A percentile compares a stretch with the other conserved stretches of the same genome.
phyloP scores from a whole-genome alignment of 2,329 filamentous ascomycete species.

The Pyricularia pennisetigena region DNA sequence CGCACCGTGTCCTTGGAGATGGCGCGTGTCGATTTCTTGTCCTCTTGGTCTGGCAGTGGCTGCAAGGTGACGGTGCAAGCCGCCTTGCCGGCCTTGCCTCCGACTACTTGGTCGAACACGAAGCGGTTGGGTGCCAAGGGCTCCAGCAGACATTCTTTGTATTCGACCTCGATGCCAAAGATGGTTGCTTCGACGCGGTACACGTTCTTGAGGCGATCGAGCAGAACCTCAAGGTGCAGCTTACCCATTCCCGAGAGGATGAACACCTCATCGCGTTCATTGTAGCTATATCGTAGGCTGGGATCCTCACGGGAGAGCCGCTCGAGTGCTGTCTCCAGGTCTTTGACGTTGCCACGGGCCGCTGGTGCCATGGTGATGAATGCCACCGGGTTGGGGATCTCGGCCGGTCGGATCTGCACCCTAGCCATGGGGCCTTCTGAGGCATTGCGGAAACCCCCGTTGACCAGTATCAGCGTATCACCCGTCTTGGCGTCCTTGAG shows the following conservation, averaged over 20 bases:
- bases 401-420: slow-evolving; percentile 77
- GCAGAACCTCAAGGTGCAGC: slow-evolving; percentile 85
- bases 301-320: slow-evolving; percentile 86
- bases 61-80: slow-evolving; percentile 61
- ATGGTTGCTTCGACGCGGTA: slow-evolving; percentile 82
- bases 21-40: not conserved
- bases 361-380: slow-evolving; percentile 83
- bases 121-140: slow-evolving; percentile 46
- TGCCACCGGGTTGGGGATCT: slow-evolving; percentile 87
- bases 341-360: slow-evolving; percentile 57
- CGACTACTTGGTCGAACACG: slow-evolving; percentile 69
- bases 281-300: slow-evolving; percentile 72
- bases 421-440: slow-evolving; percentile 60
- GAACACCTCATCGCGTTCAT: slow-evolving; percentile 88
- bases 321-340: slow-evolving; percentile 64
- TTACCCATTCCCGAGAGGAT: slow-evolving; percentile 94
- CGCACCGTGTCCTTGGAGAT: not conserved
- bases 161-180: slow-evolving; percentile 89
- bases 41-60: slow-evolving; percentile 32
- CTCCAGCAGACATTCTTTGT: slow-evolving; percentile 69
- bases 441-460: slow-evolving; percentile 41
- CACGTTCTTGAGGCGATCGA: slow-evolving; percentile 78
- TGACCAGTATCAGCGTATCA: slow-evolving; percentile 76
- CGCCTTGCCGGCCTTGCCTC: slow-evolving; percentile 70
- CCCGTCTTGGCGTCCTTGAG: slow-evolving; percentile 88